A percentile compares a stretch with the other conserved stretches of the same genome.
Conservation (phyloP, 768 basidiomycete genomes). For the Rhizopogon vesiculosus region DNA sequence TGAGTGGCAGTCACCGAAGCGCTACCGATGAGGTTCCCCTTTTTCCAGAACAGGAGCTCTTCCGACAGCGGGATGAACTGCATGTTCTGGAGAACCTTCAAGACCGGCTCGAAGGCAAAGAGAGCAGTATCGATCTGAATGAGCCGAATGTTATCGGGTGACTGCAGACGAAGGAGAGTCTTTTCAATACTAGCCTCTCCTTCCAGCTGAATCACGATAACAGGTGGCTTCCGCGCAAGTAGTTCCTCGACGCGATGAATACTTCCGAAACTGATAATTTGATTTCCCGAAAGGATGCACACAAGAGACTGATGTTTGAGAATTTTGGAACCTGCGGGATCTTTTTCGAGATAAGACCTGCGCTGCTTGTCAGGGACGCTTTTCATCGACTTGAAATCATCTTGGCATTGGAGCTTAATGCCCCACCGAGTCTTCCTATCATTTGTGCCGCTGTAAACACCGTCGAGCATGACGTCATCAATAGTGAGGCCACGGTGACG, state of each 20-base stretch:
- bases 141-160: conserved; percentile 33
- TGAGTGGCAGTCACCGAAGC: conserved; percentile 4
- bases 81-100: conserved; percentile 49
- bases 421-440: conserved; percentile 33
- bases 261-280: conserved; percentile 48
- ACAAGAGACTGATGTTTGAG: conserved; percentile 51
- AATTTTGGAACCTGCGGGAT: conserved; percentile 29
- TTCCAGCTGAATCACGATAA: conserved; percentile 50
- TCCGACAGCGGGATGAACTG: conserved; percentile 39
- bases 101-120: conserved; percentile 59
- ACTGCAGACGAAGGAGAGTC: conserved; percentile 36
- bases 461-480: conserved; percentile 31
- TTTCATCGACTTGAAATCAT: conserved; percentile 34
- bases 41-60: conserved; percentile 54
- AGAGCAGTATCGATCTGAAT: conserved; percentile 57
- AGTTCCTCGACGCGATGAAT: conserved; percentile 51
- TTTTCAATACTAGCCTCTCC: conserved; percentile 34
- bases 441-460: conserved; percentile 28
- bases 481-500: conserved; percentile 33
- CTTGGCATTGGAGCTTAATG: conserved; percentile 31
- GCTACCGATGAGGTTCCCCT: conserved; percentile 12
- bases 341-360: conserved; percentile 32
- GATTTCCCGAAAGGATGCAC: conserved; percentile 44
- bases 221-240: conserved; percentile 41
- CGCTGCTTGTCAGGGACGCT: conserved; percentile 31